These are phyloP conservation scores for Begonia fuchsioides DNA, from an alignment of 306 rosid species.

Conservation along the genomic window DNA sequence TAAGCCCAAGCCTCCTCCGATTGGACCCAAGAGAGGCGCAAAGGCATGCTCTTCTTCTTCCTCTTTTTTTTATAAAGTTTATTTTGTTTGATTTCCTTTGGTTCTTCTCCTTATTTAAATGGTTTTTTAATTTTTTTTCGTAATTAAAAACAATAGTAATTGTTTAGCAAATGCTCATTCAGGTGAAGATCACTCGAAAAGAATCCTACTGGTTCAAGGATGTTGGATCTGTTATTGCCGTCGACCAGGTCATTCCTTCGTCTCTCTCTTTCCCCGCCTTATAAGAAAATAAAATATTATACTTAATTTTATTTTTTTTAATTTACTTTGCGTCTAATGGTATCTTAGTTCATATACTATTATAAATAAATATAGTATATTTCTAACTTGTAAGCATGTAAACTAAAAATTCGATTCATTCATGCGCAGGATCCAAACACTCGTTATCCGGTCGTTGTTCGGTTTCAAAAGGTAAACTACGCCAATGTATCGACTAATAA, in stretches of 20 bases:
- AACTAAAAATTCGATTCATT: not conserved
- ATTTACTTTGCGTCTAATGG: too few species aligned
- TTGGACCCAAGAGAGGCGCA: slow-evolving; percentile 18
- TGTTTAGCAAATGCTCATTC: not conserved
- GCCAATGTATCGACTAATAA: slow-evolving; percentile 20
- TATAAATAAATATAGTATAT: too few species aligned
- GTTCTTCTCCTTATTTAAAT: too few species aligned
- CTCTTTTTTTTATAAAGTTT: not conserved
- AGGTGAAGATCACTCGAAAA: slow-evolving; percentile 14
- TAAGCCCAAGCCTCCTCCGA: slow-evolving; percentile 15
- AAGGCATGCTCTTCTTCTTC: slow-evolving; percentile 8
- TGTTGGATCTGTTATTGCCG: slow-evolving; percentile 16
- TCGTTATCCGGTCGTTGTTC: slow-evolving; percentile 19
- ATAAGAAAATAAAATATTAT: too few species aligned
- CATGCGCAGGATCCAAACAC: slow-evolving; percentile 12
- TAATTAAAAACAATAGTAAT: not conserved
- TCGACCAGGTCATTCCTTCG: slow-evolving; percentile 10
- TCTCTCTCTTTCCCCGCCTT: not conserved
- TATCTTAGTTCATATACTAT: too few species aligned
- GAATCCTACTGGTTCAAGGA: slow-evolving; percentile 18
- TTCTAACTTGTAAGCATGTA: not conserved
- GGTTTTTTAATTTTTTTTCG: too few species aligned
- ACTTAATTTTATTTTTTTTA: too few species aligned
- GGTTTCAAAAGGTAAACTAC: slow-evolving; percentile 17
- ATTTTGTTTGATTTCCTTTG: too few species aligned